These are phyloP conservation scores for Forsythia suspensa DNA, from an alignment of 257 asterid species.

Conservation along the genomic window DNA sequence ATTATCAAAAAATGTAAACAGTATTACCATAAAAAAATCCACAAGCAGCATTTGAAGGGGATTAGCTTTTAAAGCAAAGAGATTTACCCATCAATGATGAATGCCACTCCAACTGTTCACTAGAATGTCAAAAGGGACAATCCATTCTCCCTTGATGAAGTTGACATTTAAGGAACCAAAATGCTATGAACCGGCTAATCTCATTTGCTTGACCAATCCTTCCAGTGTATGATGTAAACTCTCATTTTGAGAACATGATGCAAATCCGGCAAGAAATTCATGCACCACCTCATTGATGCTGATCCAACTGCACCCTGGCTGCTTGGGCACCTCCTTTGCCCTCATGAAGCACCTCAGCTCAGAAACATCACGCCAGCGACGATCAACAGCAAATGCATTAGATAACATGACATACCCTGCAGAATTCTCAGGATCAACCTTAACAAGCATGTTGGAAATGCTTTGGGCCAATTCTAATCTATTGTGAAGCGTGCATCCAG, in stretches of 20 bases:
- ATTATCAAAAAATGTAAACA: neutral
- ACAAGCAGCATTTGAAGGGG: neutral
- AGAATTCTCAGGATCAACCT: conserved; percentile 64
- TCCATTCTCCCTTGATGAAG: neutral
- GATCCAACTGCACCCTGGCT: conserved; percentile 73
- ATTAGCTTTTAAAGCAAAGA: neutral
- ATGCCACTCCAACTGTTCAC: neutral
- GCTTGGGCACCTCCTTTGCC: conserved; percentile 62
- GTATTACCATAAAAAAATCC: neutral
- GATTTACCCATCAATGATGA: neutral
- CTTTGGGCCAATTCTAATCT: conserved; percentile 49
- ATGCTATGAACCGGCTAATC: conserved; percentile 21
- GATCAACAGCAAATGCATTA: conserved; percentile 60
- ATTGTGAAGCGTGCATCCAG: conserved; percentile 60
- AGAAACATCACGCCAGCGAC: conserved; percentile 50
- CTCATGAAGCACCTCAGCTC: conserved; percentile 59
- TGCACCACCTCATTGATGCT: conserved; percentile 45
- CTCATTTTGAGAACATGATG: conserved; percentile 17
- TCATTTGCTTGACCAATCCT: conserved; percentile 51
- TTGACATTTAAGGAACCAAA: neutral
- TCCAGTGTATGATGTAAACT: conserved; percentile 33
- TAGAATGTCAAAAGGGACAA: neutral
- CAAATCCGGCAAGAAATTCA: conserved; percentile 59
- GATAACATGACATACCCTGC: conserved; percentile 81
- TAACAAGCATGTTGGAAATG: conserved; percentile 59